Evolutionary conservation across 495 filamentous ascomycete species (phyloP).

Genomic region (Lasiosphaeris hirsuta): DNA sequence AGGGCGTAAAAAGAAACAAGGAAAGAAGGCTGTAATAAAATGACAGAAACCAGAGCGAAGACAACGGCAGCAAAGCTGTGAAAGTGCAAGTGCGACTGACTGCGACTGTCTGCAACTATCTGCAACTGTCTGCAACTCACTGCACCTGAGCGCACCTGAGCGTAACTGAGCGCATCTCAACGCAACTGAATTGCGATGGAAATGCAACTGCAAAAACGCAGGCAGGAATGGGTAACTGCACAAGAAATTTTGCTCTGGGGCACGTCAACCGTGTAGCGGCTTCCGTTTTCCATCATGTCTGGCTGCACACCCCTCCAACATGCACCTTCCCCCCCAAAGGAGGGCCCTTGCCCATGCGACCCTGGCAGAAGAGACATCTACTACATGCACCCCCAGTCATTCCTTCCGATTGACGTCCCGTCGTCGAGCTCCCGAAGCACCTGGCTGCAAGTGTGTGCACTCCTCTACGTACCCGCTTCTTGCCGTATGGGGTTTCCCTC

Average conservation of each 20-base stretch:
- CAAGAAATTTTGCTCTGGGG: background rate
- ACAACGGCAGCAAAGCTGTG: too few species aligned
- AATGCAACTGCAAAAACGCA: too few species aligned
- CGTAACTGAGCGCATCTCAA: too few species aligned
- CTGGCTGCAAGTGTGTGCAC: constrained; percentile 5
- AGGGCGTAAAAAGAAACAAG: background rate
- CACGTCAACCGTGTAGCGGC: constrained; percentile 6
- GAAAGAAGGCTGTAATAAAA: background rate
- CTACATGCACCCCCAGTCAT: constrained; percentile 5
- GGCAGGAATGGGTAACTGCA: too few species aligned
- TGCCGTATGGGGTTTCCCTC: constrained; percentile 21
- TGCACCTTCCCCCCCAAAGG: constrained; percentile 2
- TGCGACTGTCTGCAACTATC: too few species aligned
- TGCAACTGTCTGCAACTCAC: too few species aligned
- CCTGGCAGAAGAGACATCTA: background rate
- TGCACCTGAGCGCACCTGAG: too few species aligned
- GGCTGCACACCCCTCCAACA: constrained; percentile 12
- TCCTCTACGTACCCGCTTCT: constrained; percentile 17
- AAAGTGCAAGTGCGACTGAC: too few species aligned
- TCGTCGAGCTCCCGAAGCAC: background rate
- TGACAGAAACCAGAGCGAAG: too few species aligned
- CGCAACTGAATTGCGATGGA: too few species aligned
- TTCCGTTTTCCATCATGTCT: constrained; percentile 11
- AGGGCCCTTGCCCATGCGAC: constrained; percentile 1
- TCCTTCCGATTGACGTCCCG: background rate